Base-by-base conservation (phyloP, 768 basidiomycete genomes). In the Lyophyllum atratum region DNA sequence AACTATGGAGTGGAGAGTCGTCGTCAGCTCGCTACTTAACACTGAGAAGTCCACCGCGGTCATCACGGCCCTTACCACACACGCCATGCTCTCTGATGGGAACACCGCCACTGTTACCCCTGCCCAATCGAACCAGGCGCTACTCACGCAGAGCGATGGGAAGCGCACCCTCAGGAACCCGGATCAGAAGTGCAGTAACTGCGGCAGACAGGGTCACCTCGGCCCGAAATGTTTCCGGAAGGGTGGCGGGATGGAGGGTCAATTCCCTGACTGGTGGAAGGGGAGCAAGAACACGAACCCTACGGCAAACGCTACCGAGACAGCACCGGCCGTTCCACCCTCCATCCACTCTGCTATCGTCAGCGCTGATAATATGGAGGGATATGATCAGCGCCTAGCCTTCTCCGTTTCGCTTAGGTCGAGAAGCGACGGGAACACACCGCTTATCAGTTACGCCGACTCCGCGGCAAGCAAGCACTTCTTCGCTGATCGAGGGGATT, bases 251-350 rank as follows among this genome's bases (percentile, higher is more conserved):
- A 43, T 53, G 42, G 52, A 9, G 25, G 52, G 52, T 12, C 52
- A 53, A 15, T 53, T 21, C 40, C 52, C 39, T 2, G 42, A 53
- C 3, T 44, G 52, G 52, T 53, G 52, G 52, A 53, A 45, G 12
- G 28, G 25, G 3, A 25, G 11, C 2, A 12, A 25, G 4, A 24
- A 12, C 4, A 31, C 6, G 15, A 37, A 37, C 34, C 34, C 34
- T 37, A 14, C 14, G 14, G 34, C 14, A 14, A 37, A 37, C 14
- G 7, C 34, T 37, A 15, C 14, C 4, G 15, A 4, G 8, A 8
- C 15, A 9, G 22, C 19, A 45, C 44, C 44, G 9, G 9, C 47
- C 10, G 12, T 17, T 8, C 17, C 26, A n/a, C 47, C 28, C 47
- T 11, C 47, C 7, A 29, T 22, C 21, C 24, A 49, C 47, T 49